phyloP scores from a whole-genome alignment of 305 asterid species.

The Solanum aculeatissimum region DNA sequence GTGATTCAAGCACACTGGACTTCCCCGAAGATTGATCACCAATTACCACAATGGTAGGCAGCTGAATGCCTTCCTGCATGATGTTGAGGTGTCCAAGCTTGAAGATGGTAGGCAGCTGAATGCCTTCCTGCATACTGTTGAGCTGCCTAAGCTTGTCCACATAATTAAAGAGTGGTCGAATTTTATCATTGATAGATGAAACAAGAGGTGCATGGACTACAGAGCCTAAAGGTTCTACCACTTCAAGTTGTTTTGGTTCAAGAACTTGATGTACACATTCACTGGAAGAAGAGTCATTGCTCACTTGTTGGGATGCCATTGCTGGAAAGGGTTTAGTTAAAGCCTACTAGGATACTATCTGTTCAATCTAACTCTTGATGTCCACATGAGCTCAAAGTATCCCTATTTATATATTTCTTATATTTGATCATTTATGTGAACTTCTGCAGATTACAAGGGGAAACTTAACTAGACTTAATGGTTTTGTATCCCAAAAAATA shows the following conservation, averaged over 20 bases:
- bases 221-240: not conserved
- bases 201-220: not conserved
- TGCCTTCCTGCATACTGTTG: not conserved
- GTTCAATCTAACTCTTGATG: not conserved
- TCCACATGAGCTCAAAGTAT: not conserved
- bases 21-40: conserved; percentile 27
- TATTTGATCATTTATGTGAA: not conserved
- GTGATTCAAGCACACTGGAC: conserved; percentile 20
- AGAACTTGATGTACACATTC: not conserved
- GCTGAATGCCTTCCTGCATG: conserved; percentile 9
- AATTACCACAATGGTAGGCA: conserved; percentile 22
- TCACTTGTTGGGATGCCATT: not conserved
- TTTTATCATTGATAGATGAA: not conserved
- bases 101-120: conserved; percentile 13
- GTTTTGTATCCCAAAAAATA: not conserved
- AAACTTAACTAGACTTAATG: not conserved
- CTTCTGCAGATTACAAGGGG: too few relatives aligned
- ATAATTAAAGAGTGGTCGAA: not conserved
- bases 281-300: not conserved
- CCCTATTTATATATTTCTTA: not conserved
- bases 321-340: not conserved
- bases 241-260: not conserved
- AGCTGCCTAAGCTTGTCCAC: not conserved
- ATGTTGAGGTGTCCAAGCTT: not conserved
- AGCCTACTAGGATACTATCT: not conserved